Conservation (phyloP, 768 basidiomycete species). For the Hydnum rufescens region DNA sequence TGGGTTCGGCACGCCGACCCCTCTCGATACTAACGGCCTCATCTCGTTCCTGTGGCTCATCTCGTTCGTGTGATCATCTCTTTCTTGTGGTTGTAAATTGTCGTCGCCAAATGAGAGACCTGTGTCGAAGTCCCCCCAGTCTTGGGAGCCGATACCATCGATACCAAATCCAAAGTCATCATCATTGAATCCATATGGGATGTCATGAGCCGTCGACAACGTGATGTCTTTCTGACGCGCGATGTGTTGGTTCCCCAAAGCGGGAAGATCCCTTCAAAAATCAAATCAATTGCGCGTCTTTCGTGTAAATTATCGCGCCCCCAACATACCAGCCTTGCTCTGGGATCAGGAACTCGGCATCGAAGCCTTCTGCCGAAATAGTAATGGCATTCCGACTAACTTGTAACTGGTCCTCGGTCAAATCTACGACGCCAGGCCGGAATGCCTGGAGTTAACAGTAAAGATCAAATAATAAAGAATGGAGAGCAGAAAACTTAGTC, state of each 20-base stretch:
- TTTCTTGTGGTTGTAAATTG: neutral
- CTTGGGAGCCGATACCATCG: constrained; percentile 74
- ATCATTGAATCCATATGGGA: constrained; percentile 40
- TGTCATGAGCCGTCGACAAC: constrained; percentile 53
- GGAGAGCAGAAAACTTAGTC: neutral
- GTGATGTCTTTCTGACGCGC: constrained; percentile 80
- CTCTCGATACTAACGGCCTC: constrained; percentile 47
- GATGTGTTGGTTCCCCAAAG: constrained; percentile 39
- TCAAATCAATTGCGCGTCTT: neutral
- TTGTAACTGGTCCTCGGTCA: constrained; percentile 83
- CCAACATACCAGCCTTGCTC: constrained; percentile 52
- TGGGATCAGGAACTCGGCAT: constrained; percentile 40
- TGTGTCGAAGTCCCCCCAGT: constrained; percentile 44
- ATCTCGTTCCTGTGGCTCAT: constrained; percentile 25
- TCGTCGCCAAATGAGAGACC: constrained; percentile 46
- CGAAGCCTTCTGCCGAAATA: constrained; percentile 39
- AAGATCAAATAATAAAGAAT: neutral
- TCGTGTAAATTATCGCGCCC: neutral
- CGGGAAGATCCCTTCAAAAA: neutral
- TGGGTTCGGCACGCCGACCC: constrained; percentile 44
- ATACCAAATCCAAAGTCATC: constrained; percentile 48
- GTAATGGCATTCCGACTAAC: constrained; percentile 82
- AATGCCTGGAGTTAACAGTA: constrained; percentile 41
- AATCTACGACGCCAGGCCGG: constrained; percentile 84
- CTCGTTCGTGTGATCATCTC: neutral